Conservation (phyloP, 129 eudicot species). For the Tanacetum coccineum region DNA sequence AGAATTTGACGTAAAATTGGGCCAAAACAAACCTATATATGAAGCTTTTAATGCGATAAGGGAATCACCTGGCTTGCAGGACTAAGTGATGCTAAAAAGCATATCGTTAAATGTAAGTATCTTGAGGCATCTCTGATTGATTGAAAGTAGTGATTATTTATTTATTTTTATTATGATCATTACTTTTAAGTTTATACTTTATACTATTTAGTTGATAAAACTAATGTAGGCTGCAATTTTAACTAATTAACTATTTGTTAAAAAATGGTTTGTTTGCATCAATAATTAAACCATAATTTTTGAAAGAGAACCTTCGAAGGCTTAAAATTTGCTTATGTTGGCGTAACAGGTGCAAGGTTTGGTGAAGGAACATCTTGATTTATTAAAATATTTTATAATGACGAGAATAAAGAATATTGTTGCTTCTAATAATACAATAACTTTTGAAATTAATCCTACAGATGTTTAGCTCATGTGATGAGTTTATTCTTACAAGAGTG, state of each 20-base stretch:
- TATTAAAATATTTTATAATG: constrained; percentile 67
- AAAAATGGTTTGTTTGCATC: too few species aligned
- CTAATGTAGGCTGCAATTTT: too few species aligned
- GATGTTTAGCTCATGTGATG: too few species aligned
- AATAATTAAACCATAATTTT: too few species aligned
- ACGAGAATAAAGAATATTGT: constrained; percentile 75
- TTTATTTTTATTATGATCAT: too few species aligned
- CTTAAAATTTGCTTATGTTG: background rate
- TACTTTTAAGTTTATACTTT: too few species aligned
- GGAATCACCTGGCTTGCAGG: constrained; percentile 75
- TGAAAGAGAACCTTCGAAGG: too few species aligned
- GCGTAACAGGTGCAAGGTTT: constrained; percentile 71
- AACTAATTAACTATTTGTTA: too few species aligned
- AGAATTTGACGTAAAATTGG: constrained; percentile 69
- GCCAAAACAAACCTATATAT: constrained; percentile 83
- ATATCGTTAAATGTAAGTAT: constrained; percentile 82
- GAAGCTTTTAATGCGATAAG: constrained; percentile 80
- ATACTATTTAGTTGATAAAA: too few species aligned
- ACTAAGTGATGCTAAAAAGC: constrained; percentile 76
- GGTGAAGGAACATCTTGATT: constrained; percentile 86
- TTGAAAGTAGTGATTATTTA: background rate
- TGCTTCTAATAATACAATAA: constrained; percentile 49
- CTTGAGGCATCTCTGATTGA: background rate
- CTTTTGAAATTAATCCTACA: constrained; percentile 28
- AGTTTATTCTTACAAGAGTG: too few species aligned